Evolutionary conservation across 73 alveolate species (phyloP), one percentile per base, ranked within the genome.

Genomic region (Paramecium sonneborni): DNA sequence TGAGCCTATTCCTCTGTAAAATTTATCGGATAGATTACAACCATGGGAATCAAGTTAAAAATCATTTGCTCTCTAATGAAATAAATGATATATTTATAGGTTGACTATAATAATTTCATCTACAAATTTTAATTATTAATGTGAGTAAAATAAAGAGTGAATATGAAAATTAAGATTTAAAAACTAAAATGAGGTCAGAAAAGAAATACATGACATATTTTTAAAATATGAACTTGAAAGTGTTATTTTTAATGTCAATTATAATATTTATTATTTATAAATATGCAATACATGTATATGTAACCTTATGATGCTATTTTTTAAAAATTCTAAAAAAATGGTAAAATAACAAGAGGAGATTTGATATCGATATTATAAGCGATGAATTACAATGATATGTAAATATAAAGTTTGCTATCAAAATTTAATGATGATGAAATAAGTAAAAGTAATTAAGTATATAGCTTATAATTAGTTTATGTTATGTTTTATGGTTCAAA

Each of bases 381-480:
- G 3, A 30, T 24, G 21, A 15, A 32, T 62, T 62, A 26, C 84
- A 62, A 62, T 62, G 84, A 62, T 23, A 26, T 62, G 23, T 32
- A 62, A 62, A 30, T 30, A 62, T 11, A 62, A 4, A n/a, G 18
- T 1, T 9, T 62, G 9, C 6, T 62, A 62, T 30, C 39, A 0
- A 62, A 62, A 62, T 26, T 62, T 30, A 62, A 62, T 62, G 84
- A 62, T 30, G 84, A 62, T 30, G 84, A 62, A 62, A 62, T 62
- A 62, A 62, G 84, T 62, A 62, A 62, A 62, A 62, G 84, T 62
- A 62, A 62, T 62, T 62, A 11, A 30, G 44, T 62, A 62, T 62
- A 26, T 32, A 62, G 84, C 12, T 62, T 62, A 62, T 62, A 62
- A 32, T 30, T 62, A 62, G 44, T 62, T 62, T 62, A 30, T 62